A percentile compares a stretch with the other conserved stretches of the same genome.
phyloP scores from a whole-genome alignment of 768 basidiomycete species.

The Xerocomus spinulosus region DNA sequence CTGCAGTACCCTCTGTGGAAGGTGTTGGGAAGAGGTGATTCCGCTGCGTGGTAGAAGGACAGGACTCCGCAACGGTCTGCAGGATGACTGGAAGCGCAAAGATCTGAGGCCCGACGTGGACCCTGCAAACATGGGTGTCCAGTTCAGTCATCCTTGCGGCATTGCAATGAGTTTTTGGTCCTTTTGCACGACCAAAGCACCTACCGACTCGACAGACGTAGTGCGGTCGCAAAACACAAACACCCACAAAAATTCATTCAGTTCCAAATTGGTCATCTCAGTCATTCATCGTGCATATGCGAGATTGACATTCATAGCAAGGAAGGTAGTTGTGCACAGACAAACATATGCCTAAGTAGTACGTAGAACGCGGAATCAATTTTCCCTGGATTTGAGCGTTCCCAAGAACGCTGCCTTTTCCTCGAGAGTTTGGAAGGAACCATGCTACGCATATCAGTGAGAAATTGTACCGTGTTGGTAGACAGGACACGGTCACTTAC shows the following conservation, averaged over 20 bases:
- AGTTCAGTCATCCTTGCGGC: slow-evolving; percentile 69
- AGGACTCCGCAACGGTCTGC: slow-evolving; percentile 21
- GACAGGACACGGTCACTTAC: slow-evolving; percentile 43
- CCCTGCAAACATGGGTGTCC: slow-evolving; percentile 77
- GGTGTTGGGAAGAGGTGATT: slow-evolving; percentile 2
- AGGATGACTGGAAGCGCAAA: slow-evolving; percentile 30
- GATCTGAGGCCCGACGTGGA: slow-evolving; percentile 68
- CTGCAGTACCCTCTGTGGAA: background rate
- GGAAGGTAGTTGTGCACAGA: slow-evolving; percentile 33
- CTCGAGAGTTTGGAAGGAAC: slow-evolving; percentile 93
- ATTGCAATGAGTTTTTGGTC: slow-evolving; percentile 7
- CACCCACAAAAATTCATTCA: background rate
- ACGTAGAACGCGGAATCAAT: slow-evolving; percentile 46
- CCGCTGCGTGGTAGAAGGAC: slow-evolving; percentile 1
- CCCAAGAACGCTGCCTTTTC: slow-evolving; percentile 96
- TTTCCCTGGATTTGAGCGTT: slow-evolving; percentile 81
- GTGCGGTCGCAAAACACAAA: slow-evolving; percentile 8
- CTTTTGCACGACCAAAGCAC: slow-evolving; percentile 14
- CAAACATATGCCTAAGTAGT: slow-evolving; percentile 36
- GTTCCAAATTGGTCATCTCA: background rate
- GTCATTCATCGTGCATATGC: slow-evolving; percentile 4
- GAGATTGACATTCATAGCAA: slow-evolving; percentile 37
- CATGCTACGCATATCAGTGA: slow-evolving; percentile 53
- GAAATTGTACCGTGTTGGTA: background rate
- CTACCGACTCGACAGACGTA: slow-evolving; percentile 41